A percentile compares a stretch with the other conserved stretches of the same genome.
Evolutionary conservation across 306 rosid genomes (phyloP).

Genomic region (Coriaria nepalensis): DNA sequence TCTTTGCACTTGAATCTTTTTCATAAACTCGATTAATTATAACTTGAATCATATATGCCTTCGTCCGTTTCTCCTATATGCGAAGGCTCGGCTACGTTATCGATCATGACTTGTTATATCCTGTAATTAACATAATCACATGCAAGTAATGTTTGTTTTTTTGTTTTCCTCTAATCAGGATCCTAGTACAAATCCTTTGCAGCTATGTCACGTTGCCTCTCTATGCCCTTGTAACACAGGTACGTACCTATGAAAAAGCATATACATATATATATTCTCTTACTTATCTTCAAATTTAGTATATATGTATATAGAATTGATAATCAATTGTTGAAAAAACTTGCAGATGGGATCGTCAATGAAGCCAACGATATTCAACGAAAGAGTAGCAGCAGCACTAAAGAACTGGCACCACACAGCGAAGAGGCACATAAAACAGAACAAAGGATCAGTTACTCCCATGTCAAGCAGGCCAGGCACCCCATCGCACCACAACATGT

Average conservation of each 20-base stretch:
- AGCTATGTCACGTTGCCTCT: slow-evolving; percentile 91
- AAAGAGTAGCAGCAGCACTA: slow-evolving; percentile 52
- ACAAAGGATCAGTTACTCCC: slow-evolving; percentile 33
- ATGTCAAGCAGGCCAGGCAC: slow-evolving; percentile 42
- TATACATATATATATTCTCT: too few species aligned
- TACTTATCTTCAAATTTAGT: background rate
- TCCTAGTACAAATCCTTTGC: slow-evolving; percentile 62
- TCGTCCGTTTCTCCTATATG: too few species aligned
- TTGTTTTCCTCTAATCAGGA: slow-evolving; percentile 24
- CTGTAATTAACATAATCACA: background rate
- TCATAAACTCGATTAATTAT: background rate
- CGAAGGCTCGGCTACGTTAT: too few species aligned
- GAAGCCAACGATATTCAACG: slow-evolving; percentile 78
- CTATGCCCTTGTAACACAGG: slow-evolving; percentile 87
- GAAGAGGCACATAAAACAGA: slow-evolving; percentile 40
- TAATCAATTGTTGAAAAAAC: too few species aligned
- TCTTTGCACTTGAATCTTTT: background rate
- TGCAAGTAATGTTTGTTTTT: background rate
- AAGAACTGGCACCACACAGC: slow-evolving; percentile 69
- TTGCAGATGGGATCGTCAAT: slow-evolving; percentile 72
- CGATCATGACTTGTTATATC: too few species aligned
- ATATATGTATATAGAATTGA: too few species aligned
- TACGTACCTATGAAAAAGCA: slow-evolving; percentile 3
- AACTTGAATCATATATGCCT: background rate
- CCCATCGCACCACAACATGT: slow-evolving; percentile 26